These are phyloP conservation scores for Stipa capillata DNA, from an alignment of 176 grass and related monocot genomes.

Conservation along the genomic window DNA sequence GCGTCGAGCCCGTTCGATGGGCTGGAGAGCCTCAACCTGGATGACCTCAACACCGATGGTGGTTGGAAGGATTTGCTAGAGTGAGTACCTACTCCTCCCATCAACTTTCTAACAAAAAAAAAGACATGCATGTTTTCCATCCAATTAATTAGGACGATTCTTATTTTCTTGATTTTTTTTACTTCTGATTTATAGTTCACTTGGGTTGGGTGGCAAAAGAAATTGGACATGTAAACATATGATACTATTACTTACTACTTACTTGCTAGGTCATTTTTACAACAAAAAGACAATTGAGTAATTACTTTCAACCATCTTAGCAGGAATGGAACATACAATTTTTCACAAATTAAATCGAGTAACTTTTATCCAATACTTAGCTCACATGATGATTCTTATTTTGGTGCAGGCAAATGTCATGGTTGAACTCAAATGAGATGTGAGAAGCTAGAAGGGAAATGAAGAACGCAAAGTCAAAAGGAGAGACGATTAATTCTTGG, in stretches of 20 bases:
- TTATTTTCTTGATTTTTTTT: background rate
- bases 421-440: slow-evolving; percentile 33
- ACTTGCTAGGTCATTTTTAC: too few relatives aligned
- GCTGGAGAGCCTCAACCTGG: slow-evolving; percentile 54
- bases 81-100: slow-evolving; percentile 36
- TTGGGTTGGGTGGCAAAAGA: too few relatives aligned
- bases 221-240: too few relatives aligned
- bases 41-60: slow-evolving; percentile 40
- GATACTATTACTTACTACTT: too few relatives aligned
- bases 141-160: background rate
- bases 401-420: slow-evolving; percentile 57
- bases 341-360: too few relatives aligned
- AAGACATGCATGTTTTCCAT: too few relatives aligned
- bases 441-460: slow-evolving; percentile 15
- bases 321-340: too few relatives aligned
- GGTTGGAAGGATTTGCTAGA: slow-evolving; percentile 72
- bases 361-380: too few relatives aligned
- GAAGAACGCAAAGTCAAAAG: background rate
- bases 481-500: slow-evolving; percentile 9
- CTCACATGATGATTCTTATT: background rate
- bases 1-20: slow-evolving; percentile 53
- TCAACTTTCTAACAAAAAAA: background rate
- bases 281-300: too few relatives aligned
- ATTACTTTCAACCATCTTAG: too few relatives aligned
- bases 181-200: background rate